phyloP scores from a whole-genome alignment of 2,329 filamentous ascomycete genomes.

The Anthostomella pinea region DNA sequence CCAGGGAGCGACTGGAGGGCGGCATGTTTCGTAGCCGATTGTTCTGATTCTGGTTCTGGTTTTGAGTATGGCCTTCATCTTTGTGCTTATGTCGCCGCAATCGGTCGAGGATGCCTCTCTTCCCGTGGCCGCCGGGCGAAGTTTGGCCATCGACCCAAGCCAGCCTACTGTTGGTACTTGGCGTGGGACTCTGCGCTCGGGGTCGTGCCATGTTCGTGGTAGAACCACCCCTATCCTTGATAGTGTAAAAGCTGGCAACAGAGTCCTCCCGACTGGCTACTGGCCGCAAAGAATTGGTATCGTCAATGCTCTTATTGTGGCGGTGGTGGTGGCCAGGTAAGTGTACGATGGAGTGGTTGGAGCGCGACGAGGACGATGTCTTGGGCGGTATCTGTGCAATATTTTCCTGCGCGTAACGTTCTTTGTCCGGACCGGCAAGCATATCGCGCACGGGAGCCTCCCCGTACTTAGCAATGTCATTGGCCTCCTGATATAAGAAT shows the following conservation, averaged over 20 bases:
- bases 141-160: slow-evolving; percentile 52
- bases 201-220: slow-evolving; percentile 41
- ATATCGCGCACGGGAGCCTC: slow-evolving; percentile 73
- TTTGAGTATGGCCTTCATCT: slow-evolving; percentile 52
- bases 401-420: slow-evolving; percentile 58
- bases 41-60: no score
- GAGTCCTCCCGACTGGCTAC: slow-evolving; percentile 74
- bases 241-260: slow-evolving; percentile 43
- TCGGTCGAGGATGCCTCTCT: slow-evolving; percentile 49
- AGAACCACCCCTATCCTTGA: slow-evolving; percentile 53
- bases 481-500: slow-evolving; percentile 89
- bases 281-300: slow-evolving; percentile 65
- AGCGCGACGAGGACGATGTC: slow-evolving; percentile 61
- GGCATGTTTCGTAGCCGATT: slow-evolving; percentile 48
- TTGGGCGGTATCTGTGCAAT: slow-evolving; percentile 50
- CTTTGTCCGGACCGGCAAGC: slow-evolving; percentile 66
- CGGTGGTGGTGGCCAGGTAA: slow-evolving; percentile 61
- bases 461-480: slow-evolving; percentile 74
- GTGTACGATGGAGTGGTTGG: slow-evolving; percentile 60
- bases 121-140: slow-evolving; percentile 55
- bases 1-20: slow-evolving; percentile 52
- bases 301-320: slow-evolving; percentile 69
- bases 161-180: slow-evolving; percentile 61
- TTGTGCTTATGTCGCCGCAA: slow-evolving; percentile 53
- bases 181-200: slow-evolving; percentile 78